Evolutionary conservation across 2,329 filamentous ascomycete species (phyloP), one percentile per base, ranked within the genome.

Genomic region (Neobulgaria alba): DNA sequence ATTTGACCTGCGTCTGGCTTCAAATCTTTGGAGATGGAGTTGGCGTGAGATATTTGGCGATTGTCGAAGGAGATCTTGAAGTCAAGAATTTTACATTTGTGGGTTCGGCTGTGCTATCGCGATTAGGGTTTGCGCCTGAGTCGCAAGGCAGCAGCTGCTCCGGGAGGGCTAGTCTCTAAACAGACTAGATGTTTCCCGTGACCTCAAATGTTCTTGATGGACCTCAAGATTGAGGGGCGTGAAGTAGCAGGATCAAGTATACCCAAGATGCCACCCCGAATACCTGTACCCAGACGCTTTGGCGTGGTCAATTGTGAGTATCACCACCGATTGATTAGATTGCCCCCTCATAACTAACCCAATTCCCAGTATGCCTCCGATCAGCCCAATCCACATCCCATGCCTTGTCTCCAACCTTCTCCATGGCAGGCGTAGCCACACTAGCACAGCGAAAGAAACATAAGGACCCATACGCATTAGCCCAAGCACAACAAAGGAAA

Each of bases 401-500:
- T 66, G 54, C 68, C 69, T 55, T 57, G 14, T 65, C 82, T 55
- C 71, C 77, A 54, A 59, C 80, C 59, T 65, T 75, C 52, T 77
- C 85, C 51, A 75, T 76, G 47, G 81, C 83, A 36, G 77, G 75
- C 51, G 60, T 80, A 16, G 76, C 77, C 29, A 55, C 55, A 26
- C 49, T 53, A 51, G 75, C 84, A 51, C 75, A 75, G 64, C 79
- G 79, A 60, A 73, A 75, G 48, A 75, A 74, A 45, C 79, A 82
- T 59, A 75, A 77, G 58, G 87, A 96, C 55, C 88, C 88, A 1
- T 95, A 93, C 60, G 72, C 81, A 45, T 76, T 83, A 63, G 82
- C 82, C 3, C 86, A 93, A 63, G 80, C 85, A 21, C 77, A 83
- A 56, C 85, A 88, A 60, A 81, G 86, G 47, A 94, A 90, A 63